These are phyloP conservation scores for Candida ortonii DNA, from an alignment of 805 yeast genomes.

Conservation along the genomic window DNA sequence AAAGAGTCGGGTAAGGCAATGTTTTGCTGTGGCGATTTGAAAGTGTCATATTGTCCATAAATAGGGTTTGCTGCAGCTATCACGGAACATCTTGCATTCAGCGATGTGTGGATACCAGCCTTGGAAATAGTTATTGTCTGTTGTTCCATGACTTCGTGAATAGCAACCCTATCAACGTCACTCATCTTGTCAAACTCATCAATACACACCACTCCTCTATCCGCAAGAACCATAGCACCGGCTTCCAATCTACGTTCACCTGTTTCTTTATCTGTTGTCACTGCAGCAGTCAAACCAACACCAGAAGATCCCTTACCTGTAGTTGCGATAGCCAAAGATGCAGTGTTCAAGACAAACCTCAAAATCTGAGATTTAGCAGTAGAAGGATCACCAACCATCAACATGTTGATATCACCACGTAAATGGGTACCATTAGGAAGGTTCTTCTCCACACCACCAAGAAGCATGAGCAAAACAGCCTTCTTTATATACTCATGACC, in stretches of 20 bases:
- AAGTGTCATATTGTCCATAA: slow-evolving; percentile 93
- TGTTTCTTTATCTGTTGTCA: slow-evolving; percentile 92
- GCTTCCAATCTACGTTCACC: slow-evolving; percentile 97
- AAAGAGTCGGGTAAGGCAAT: slow-evolving; percentile 96
- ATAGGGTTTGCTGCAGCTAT: slow-evolving; percentile 98
- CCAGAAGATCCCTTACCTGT: slow-evolving; percentile 99
- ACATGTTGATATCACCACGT: slow-evolving; percentile 93
- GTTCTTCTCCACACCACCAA: slow-evolving; percentile 94
- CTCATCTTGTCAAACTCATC: slow-evolving; percentile 99
- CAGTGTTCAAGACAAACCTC: slow-evolving; percentile 91
- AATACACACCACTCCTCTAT: slow-evolving; percentile 94
- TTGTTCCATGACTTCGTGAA: slow-evolving; percentile 99
- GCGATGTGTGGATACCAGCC: slow-evolving; percentile 95
- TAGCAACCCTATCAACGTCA: slow-evolving; percentile 94
- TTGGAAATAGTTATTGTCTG: slow-evolving; percentile 97
- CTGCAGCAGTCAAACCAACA: slow-evolving; percentile 99
- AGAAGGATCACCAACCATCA: slow-evolving; percentile 98
- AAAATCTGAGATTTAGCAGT: slow-evolving; percentile 97
- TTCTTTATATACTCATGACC: slow-evolving; percentile 90
- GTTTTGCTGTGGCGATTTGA: slow-evolving; percentile 93
- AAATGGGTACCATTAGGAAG: slow-evolving; percentile 92
- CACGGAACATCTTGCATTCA: slow-evolving; percentile 95
- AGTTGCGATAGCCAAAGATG: slow-evolving; percentile 92
- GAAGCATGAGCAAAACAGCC: slow-evolving; percentile 83
- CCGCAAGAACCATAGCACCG: slow-evolving; percentile 99